A percentile compares a stretch with the other conserved stretches of the same genome.
These are phyloP conservation scores for Microstegium vimineum DNA, from an alignment of 176 grass and related monocot species.

Conservation along the genomic window DNA sequence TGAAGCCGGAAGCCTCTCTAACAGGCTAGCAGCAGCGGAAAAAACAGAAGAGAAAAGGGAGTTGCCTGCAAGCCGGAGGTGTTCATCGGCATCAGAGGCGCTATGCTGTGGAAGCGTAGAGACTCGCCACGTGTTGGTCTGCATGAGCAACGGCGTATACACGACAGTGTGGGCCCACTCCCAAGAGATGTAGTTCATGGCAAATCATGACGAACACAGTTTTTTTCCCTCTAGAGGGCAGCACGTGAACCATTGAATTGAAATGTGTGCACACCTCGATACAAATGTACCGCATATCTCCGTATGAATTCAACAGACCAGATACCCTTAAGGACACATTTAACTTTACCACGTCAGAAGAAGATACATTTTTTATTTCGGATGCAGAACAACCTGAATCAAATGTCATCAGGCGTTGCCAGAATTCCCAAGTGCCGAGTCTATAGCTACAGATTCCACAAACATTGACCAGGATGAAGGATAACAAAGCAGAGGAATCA, in stretches of 20 bases:
- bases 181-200: background rate
- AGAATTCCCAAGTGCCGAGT: background rate
- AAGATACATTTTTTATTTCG: background rate
- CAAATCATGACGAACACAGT: no score
- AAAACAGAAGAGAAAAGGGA: background rate
- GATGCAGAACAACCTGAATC: background rate
- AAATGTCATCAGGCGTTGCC: background rate
- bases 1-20: background rate
- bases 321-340: no score
- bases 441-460: background rate
- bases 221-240: no score
- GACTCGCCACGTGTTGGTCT: slow-evolving; percentile 10
- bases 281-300: no score
- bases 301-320: no score
- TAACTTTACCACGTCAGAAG: background rate
- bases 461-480: background rate
- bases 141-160: slow-evolving; percentile 4
- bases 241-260: no score
- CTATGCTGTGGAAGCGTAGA: background rate
- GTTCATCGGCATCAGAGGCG: background rate
- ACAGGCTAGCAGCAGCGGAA: background rate
- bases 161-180: background rate
- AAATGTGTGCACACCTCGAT: no score
- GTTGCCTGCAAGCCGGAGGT: background rate
- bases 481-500: background rate